Conservation (phyloP, 73 alveolate species). For the Breviolum minutum region DNA sequence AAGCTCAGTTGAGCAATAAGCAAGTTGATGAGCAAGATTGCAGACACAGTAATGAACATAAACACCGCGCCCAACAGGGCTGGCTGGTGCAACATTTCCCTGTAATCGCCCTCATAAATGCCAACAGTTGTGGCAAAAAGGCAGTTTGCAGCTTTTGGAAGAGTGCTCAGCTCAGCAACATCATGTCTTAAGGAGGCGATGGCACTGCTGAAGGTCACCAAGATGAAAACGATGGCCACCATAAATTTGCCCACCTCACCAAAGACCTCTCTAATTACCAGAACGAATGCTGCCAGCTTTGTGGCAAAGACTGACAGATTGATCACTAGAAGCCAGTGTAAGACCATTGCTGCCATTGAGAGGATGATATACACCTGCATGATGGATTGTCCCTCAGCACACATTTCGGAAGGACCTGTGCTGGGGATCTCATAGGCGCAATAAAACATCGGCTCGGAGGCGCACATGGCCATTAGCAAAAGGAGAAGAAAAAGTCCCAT, state of each 20-base stretch:
- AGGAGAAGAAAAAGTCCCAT: conserved; percentile 35
- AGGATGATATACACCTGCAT: conserved; percentile 67
- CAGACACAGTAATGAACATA: conserved; percentile 82
- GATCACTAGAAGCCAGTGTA: conserved; percentile 91
- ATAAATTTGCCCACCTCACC: conserved; percentile 57
- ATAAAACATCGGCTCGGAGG: conserved; percentile 75
- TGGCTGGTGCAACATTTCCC: conserved; percentile 71
- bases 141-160: conserved; percentile 90
- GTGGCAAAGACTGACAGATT: conserved; percentile 85
- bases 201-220: conserved; percentile 85
- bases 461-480: conserved; percentile 68
- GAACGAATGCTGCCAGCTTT: conserved; percentile 85
- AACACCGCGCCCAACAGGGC: conserved; percentile 72
- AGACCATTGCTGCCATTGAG: conserved; percentile 89
- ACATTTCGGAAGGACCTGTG: conserved; percentile 50
- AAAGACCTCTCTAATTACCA: conserved; percentile 43
- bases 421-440: conserved; percentile 64
- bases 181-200: conserved; percentile 83
- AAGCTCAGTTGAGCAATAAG: conserved; percentile 56
- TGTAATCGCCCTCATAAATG: conserved; percentile 87
- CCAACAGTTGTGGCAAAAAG: conserved; percentile 86
- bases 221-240: conserved; percentile 53
- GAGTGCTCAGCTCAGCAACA: conserved; percentile 58
- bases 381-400: neutral
- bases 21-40: conserved; percentile 75